Evolutionary conservation across 192 early-diverging fungal species (phyloP).

Genomic region (Diversispora epigaea): DNA sequence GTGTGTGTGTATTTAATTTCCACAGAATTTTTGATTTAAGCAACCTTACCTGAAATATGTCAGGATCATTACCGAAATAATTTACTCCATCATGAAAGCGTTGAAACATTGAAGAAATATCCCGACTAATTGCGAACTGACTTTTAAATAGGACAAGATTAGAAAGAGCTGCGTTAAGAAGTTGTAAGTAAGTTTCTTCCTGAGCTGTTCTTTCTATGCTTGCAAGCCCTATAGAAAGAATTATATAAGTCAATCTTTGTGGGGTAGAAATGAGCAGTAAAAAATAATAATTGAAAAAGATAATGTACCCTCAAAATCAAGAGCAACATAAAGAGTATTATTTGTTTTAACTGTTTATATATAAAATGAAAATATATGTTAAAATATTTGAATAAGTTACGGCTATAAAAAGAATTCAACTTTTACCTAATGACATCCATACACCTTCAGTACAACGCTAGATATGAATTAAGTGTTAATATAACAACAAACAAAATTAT

Average conservation of each 20-base stretch:
- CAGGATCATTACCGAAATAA: slow-evolving; percentile 29
- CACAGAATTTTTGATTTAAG: background rate
- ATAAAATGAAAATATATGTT: background rate
- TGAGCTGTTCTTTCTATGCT: slow-evolving; percentile 34
- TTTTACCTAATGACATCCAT: slow-evolving; percentile 31
- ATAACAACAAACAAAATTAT: background rate
- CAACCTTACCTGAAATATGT: slow-evolving; percentile 24
- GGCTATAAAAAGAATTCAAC: background rate
- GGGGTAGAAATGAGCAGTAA: background rate
- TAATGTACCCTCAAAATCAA: slow-evolving; percentile 35
- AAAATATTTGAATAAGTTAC: background rate
- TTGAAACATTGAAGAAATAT: slow-evolving; percentile 36
- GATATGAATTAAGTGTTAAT: background rate
- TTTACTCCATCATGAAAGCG: slow-evolving; percentile 30
- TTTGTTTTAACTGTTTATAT: background rate
- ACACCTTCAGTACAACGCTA: slow-evolving; percentile 36
- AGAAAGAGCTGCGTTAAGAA: slow-evolving; percentile 27
- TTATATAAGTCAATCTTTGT: too few relatives aligned
- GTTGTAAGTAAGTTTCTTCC: slow-evolving; percentile 15
- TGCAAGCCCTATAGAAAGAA: slow-evolving; percentile 6
- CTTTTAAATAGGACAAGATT: slow-evolving; percentile 34
- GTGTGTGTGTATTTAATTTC: background rate
- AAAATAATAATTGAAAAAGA: background rate
- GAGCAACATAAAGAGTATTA: slow-evolving; percentile 33
- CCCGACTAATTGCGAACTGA: slow-evolving; percentile 27